phyloP scores from a whole-genome alignment of 176 grass and related monocot species.

The Aegilops tauschii region DNA sequence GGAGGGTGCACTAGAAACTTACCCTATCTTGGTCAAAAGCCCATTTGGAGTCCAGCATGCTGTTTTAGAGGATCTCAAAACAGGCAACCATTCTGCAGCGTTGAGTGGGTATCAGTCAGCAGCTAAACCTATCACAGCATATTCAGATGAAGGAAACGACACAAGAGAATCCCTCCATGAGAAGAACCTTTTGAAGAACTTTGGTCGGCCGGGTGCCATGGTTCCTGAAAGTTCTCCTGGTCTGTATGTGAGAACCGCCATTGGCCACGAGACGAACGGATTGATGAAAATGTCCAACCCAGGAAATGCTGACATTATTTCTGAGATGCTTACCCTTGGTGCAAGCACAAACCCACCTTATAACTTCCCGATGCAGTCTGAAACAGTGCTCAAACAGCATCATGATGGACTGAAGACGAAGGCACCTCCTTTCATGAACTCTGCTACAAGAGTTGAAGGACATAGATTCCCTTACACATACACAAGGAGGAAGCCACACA shows the following conservation, averaged over 20 bases:
- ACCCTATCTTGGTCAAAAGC: conserved; percentile 31
- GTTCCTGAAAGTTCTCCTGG: conserved; percentile 38
- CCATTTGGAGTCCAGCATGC: conserved; percentile 34
- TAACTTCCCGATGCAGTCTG: conserved; percentile 4
- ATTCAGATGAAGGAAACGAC: conserved; percentile 19
- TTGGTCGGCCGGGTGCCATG: conserved; percentile 28
- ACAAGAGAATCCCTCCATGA: conserved; percentile 29
- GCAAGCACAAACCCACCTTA: background rate
- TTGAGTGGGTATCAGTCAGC: conserved; percentile 9
- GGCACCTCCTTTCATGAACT: background rate
- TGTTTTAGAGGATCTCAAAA: conserved; percentile 21
- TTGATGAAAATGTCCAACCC: background rate
- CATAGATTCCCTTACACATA: conserved; percentile 68
- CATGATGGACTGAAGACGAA: conserved; percentile 15
- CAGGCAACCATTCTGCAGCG: conserved; percentile 10
- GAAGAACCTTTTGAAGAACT: conserved; percentile 58
- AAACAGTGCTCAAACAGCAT: conserved; percentile 10
- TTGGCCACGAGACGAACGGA: conserved; percentile 10
- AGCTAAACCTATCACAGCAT: conserved; percentile 20
- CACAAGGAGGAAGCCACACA: conserved; percentile 63
- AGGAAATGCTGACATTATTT: conserved; percentile 14
- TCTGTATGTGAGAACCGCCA: background rate
- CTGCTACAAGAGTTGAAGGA: conserved; percentile 28
- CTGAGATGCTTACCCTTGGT: conserved; percentile 35
- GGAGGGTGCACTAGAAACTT: conserved; percentile 12